phyloP scores from a whole-genome alignment of 2,329 filamentous ascomycete genomes.

The Fusarium guadeloupense region DNA sequence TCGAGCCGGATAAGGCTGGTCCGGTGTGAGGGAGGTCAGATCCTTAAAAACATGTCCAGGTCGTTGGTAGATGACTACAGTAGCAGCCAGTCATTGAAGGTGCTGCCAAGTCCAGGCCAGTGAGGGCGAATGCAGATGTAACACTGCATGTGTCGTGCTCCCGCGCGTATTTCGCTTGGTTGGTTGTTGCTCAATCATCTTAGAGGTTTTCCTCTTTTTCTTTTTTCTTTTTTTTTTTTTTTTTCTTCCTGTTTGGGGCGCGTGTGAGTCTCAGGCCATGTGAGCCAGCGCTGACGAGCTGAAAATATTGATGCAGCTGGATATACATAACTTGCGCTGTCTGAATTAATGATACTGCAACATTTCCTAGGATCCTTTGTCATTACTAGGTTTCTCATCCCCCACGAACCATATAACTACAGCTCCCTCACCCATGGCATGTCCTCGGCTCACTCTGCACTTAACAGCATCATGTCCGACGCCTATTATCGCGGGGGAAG shows the following conservation, averaged over 20 bases:
- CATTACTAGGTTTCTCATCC: not conserved
- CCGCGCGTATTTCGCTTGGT: slow-evolving; percentile 1
- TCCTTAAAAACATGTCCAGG: slow-evolving; percentile 14
- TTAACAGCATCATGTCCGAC: too few relatives aligned
- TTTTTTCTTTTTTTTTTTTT: too few relatives aligned
- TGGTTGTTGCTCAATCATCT: not conserved
- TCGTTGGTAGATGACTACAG: slow-evolving; percentile 6
- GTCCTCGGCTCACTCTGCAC: slow-evolving; percentile 37
- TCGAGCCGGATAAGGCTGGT: slow-evolving; percentile 11
- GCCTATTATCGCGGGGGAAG: not conserved
- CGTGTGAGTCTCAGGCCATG: slow-evolving; percentile 17
- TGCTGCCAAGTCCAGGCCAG: slow-evolving; percentile 24
- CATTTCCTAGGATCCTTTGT: too few relatives aligned
- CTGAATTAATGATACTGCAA: too few relatives aligned
- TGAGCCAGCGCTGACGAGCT: slow-evolving; percentile 27
- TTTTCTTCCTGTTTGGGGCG: too few relatives aligned
- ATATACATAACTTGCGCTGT: not conserved
- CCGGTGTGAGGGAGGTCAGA: not conserved
- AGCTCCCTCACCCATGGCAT: slow-evolving; percentile 3
- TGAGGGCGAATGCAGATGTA: not conserved
- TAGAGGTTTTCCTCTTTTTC: not conserved
- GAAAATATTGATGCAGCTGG: not conserved
- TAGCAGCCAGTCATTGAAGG: slow-evolving; percentile 11
- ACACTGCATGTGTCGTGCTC: slow-evolving; percentile 15
- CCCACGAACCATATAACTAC: too few relatives aligned